phyloP scores from a whole-genome alignment of 208 protist genomes.

The Sergeia podlipaevii region DNA sequence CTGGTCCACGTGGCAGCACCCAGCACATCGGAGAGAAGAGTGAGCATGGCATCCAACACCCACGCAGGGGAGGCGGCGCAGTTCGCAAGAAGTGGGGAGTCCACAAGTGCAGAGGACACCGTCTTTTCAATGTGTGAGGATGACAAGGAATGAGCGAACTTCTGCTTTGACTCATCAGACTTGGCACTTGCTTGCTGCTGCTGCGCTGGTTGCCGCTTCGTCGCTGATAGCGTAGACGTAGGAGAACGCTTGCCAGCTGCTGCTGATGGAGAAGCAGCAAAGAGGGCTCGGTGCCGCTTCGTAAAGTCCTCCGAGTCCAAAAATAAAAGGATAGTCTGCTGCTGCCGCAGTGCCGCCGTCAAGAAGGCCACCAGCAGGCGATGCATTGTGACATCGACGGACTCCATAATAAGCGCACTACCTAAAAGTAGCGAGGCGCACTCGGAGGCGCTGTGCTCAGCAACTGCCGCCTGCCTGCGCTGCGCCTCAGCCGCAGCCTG shows the following conservation, averaged over 20 bases:
- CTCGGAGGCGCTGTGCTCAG: slow-evolving; percentile 11
- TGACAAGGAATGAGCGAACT: not conserved
- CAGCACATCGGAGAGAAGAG: slow-evolving; percentile 69
- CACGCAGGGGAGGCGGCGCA: slow-evolving; percentile 43
- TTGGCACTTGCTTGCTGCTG: not conserved
- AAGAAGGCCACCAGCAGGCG: slow-evolving; percentile 48
- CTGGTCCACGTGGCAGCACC: slow-evolving; percentile 57
- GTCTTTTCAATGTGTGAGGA: not conserved
- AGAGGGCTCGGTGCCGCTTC: slow-evolving; percentile 31
- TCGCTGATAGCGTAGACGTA: not conserved
- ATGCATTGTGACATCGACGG: slow-evolving; percentile 51
- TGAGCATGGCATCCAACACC: slow-evolving; percentile 56
- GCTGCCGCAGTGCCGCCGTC: slow-evolving; percentile 32
- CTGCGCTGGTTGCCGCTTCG: not conserved
- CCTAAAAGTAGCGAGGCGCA: slow-evolving; percentile 52
- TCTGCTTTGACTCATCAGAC: slow-evolving; percentile 4
- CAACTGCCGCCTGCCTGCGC: too few relatives aligned
- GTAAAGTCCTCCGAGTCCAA: slow-evolving; percentile 36
- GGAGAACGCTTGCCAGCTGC: not conserved
- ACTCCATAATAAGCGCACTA: slow-evolving; percentile 69
- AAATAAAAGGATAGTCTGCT: slow-evolving; percentile 39
- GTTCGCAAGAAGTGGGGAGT: slow-evolving; percentile 25
- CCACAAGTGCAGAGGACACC: not conserved
- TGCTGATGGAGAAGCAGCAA: slow-evolving; percentile 10
- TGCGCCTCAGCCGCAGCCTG: too few relatives aligned